A percentile compares a stretch with the other conserved stretches of the same genome.
These are phyloP conservation scores for Wickerhamomyces rabaulensis DNA, from an alignment of 805 yeast species.

Conservation along the genomic window DNA sequence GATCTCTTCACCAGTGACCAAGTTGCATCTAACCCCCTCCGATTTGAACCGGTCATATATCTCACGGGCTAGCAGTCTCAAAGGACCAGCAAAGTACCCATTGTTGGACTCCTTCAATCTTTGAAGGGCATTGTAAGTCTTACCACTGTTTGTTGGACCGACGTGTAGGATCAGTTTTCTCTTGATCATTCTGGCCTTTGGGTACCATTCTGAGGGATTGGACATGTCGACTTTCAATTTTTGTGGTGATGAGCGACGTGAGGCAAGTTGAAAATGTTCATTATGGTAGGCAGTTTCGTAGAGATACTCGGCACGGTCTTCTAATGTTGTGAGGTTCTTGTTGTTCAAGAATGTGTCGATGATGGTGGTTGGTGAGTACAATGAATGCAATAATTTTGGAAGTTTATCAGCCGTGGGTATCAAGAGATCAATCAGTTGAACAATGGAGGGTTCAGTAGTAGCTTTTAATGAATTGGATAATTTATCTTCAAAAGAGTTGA, in stretches of 20 bases:
- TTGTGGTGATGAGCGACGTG: conserved; percentile 15
- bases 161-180: conserved; percentile 87
- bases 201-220: conserved; percentile 76
- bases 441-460: not conserved
- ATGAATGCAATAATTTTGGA: not conserved
- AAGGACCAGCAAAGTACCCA: conserved; percentile 94
- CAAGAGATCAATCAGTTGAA: conserved; percentile 2
- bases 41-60: conserved; percentile 74
- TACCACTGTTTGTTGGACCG: conserved; percentile 97
- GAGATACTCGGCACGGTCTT: conserved; percentile 7
- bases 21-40: conserved; percentile 67
- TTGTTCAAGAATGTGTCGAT: not conserved
- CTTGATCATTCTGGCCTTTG: conserved; percentile 73
- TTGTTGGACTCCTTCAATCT: conserved; percentile 56
- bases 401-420: conserved; percentile 4
- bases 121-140: conserved; percentile 78
- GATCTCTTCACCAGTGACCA: conserved; percentile 95
- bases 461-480: not conserved
- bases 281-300: conserved; percentile 10
- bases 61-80: conserved; percentile 86
- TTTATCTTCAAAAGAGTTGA: conserved; percentile 1
- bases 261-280: conserved; percentile 1
- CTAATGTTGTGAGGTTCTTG: not conserved
- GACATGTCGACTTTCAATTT: conserved; percentile 35
- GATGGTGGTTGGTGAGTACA: not conserved